Base-by-base conservation (phyloP, 225 moss, liverwort and hornwort genomes). In the Asterella californica region DNA sequence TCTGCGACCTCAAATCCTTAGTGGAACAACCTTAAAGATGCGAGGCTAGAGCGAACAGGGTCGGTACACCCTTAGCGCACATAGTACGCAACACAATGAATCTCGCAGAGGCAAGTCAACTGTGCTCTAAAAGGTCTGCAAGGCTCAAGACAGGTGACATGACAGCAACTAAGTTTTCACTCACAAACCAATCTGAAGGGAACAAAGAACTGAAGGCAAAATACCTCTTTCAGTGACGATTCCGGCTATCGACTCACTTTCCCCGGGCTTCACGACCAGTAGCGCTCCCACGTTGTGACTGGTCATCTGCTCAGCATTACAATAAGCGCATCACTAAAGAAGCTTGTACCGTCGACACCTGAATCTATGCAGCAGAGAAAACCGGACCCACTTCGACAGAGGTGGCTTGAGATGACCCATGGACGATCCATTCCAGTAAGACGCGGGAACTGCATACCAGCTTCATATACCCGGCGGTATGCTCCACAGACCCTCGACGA, bases 181-280 rank as follows among this genome's bases (percentile, higher is more conserved):
- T 42, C 21, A n/a, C 63, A 3, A 45, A 42, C n/a, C 48, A 66
- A 21, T n/a, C 77, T 27, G 9, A 32, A 47, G n/a, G 4, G 21
- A 36, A 46, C 2, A 34, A 0, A 37, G 33, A 71, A 22, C 30
- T 32, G 12, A 50, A 0, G 50, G 8, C 19, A 34, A 32, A 37
- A 37, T 79, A 96, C 96, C 96, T 91, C 97, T 91, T 87, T 97
- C 94, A 45, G 97, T 94, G 36, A 97, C 93, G 75, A 97, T 97
- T 82, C 97, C 97, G 57, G 97, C 94, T 53, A 97, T 93, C 54
- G 82, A 83, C 60, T 81, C 83, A 46, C 78, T 80, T 34, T 76
- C 76, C 46, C 94, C 97, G 25, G 93, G 72, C 81, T 93, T 93
- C 85, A 97, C 91, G 89, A 97, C 94, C 82, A 97, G 78, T 84